Base-by-base conservation (phyloP, 169 alveolate species). In the Sarcocystis neurona region DNA sequence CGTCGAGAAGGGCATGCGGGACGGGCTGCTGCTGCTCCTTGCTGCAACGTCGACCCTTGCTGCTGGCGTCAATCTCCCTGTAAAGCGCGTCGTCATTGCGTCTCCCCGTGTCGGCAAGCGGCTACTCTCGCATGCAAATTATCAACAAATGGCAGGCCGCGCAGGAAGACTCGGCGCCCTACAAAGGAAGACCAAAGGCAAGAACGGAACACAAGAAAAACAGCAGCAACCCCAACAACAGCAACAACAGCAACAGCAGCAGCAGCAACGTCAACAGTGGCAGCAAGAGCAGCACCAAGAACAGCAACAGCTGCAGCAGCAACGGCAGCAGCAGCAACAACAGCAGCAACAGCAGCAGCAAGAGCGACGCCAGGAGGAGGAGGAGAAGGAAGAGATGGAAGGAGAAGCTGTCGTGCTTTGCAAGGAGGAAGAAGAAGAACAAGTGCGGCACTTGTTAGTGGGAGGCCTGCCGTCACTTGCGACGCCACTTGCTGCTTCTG, bases 41-140 rank as follows among this genome's bases (percentile, higher is more conserved):
- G 74, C 94, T 48, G 94, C 96, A 43, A 95, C 97, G 8, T 92
- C 95, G 23, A 95, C 97, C 34, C 89, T 95, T 30, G 97, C 97
- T 0, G 97, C 96, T 1, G 97, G 97, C 8, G 97, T 95, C 37
- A 95, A 95, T 89, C 92, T 95, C 27, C 97, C 97, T 23, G 85
- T 44, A n/a, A 77, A 44, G 44, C 50, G 60, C 20, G 97, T 95
- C 72, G 85, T 95, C n/a, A 92, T 95, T 63, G 74, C 92, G 2
- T 88, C 94, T 12, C 90, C 93, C 27, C 90, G 85, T 43, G 53
- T 92, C 47, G 96, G 96, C 60, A 89, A 53, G 8, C 78, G 89
- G 56, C 87, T 84, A 53, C 74, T 95, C 56, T 82, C 91, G 20
- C 47, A 84, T 20, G 91, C 88, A 12, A 79, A 84, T n/a, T 95